These are phyloP conservation scores for Corynascus novoguineensis DNA, from an alignment of 495 filamentous ascomycete genomes.

Conservation along the genomic window DNA sequence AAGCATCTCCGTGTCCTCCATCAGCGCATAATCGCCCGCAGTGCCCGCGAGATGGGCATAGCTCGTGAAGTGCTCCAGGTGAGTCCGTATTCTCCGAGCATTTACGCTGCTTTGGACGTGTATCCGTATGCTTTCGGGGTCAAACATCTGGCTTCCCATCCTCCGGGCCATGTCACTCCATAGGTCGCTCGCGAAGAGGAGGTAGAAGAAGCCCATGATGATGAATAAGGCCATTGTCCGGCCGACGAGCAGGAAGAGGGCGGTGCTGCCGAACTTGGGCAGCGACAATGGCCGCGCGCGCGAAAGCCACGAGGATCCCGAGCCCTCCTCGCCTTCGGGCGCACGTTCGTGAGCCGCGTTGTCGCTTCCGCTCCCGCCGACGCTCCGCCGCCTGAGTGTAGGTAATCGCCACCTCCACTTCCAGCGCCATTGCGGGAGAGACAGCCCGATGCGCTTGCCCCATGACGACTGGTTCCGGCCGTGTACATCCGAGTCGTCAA, in stretches of 20 bases:
- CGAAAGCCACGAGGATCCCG: background rate
- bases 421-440: slow-evolving; percentile 43
- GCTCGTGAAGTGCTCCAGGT: slow-evolving; percentile 63
- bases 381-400: slow-evolving; percentile 33
- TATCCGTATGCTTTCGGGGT: slow-evolving; percentile 61
- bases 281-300: slow-evolving; percentile 12
- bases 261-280: slow-evolving; percentile 28
- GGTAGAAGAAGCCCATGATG: slow-evolving; percentile 69
- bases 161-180: slow-evolving; percentile 56
- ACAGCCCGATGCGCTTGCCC: slow-evolving; percentile 46
- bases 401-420: slow-evolving; percentile 45
- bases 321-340: background rate
- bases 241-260: slow-evolving; percentile 46
- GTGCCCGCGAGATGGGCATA: slow-evolving; percentile 89
- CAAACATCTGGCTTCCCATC: slow-evolving; percentile 49
- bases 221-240: slow-evolving; percentile 69
- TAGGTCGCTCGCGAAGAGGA: slow-evolving; percentile 76
- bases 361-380: slow-evolving; percentile 6
- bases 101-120: slow-evolving; percentile 68
- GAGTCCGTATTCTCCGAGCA: slow-evolving; percentile 59
- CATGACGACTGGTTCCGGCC: slow-evolving; percentile 36
- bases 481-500: slow-evolving; percentile 61
- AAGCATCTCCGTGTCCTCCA: slow-evolving; percentile 69
- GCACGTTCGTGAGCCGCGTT: background rate
- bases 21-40: slow-evolving; percentile 77